phyloP scores from a whole-genome alignment of 768 basidiomycete genomes.

The Pisolithus sp. region DNA sequence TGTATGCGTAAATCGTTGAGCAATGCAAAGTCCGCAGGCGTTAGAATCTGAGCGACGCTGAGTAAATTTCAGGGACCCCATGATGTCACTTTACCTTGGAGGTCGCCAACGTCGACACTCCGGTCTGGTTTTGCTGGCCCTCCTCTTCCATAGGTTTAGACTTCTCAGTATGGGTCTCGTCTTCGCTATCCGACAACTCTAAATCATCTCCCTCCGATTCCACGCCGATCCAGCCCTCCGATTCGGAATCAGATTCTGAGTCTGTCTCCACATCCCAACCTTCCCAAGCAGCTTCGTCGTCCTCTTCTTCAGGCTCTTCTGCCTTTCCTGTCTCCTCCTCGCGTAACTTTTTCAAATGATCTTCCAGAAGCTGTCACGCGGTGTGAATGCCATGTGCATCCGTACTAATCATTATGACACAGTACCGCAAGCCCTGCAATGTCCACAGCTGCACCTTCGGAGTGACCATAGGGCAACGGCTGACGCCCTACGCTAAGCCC shows the following conservation, averaged over 20 bases:
- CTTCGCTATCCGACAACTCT: slow-evolving; percentile 83
- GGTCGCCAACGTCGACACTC: slow-evolving; percentile 66
- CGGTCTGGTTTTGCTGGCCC: slow-evolving; percentile 26
- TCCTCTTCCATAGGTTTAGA: slow-evolving; percentile 12
- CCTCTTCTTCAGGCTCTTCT: slow-evolving; percentile 54
- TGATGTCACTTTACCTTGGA: slow-evolving; percentile 56
- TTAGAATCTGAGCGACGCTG: slow-evolving; percentile 66
- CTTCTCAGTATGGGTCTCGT: slow-evolving; percentile 29
- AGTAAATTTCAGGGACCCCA: neutral
- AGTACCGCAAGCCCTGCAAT: slow-evolving; percentile 86
- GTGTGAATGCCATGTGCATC: neutral
- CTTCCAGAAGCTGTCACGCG: slow-evolving; percentile 69
- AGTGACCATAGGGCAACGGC: slow-evolving; percentile 80
- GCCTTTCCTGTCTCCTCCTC: slow-evolving; percentile 52
- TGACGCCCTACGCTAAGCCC: slow-evolving; percentile 55
- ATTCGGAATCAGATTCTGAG: slow-evolving; percentile 48
- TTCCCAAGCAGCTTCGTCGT: slow-evolving; percentile 72
- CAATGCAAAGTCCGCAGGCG: slow-evolving; percentile 92
- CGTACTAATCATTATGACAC: slow-evolving; percentile 20
- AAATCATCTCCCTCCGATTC: slow-evolving; percentile 60
- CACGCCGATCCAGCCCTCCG: slow-evolving; percentile 77
- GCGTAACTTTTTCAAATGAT: slow-evolving; percentile 68
- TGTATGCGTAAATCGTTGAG: slow-evolving; percentile 83
- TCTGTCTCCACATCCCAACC: slow-evolving; percentile 86
- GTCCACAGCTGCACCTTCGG: slow-evolving; percentile 63